phyloP scores from a whole-genome alignment of 2,329 filamentous ascomycete genomes.

The Aspergillus carbonarius region DNA sequence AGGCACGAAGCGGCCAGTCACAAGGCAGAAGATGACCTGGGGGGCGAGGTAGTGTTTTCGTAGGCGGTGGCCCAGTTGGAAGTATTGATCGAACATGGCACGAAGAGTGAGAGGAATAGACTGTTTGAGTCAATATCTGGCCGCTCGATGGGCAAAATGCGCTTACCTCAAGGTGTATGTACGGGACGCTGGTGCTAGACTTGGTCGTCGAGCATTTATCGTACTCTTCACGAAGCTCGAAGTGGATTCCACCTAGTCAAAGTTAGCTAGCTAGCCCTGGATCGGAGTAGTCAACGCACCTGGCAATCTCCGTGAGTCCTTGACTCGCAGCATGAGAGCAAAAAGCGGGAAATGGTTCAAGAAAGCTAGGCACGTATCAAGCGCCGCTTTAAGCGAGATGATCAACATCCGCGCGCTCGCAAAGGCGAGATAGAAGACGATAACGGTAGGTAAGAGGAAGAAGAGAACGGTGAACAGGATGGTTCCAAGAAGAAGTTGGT shows the following conservation, averaged over 20 bases:
- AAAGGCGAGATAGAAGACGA: slow-evolving; percentile 97
- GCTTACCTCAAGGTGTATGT: slow-evolving; percentile 79
- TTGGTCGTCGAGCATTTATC: slow-evolving; percentile 40
- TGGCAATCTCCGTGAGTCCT: slow-evolving; percentile 85
- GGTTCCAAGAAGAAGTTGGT: slow-evolving; percentile 92
- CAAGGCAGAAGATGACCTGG: slow-evolving; percentile 79
- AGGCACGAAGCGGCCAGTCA: slow-evolving; percentile 89
- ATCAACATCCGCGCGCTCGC: slow-evolving; percentile 92
- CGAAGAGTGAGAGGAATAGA: slow-evolving; percentile 84
- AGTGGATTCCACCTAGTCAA: slow-evolving; percentile 71
- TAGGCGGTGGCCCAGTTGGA: slow-evolving; percentile 87
- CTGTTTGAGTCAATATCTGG: slow-evolving; percentile 43
- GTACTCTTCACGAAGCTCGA: slow-evolving; percentile 78
- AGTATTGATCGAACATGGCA: slow-evolving; percentile 98
- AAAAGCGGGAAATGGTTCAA: slow-evolving; percentile 98
- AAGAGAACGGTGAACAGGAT: slow-evolving; percentile 95
- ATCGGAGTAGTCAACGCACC: slow-evolving; percentile 50
- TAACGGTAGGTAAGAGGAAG: slow-evolving; percentile 89
- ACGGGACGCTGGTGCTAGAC: slow-evolving; percentile 64
- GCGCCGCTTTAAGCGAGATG: slow-evolving; percentile 83
- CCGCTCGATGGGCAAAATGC: background rate
- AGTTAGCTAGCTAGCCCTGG: slow-evolving; percentile 8
- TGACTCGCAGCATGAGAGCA: slow-evolving; percentile 90
- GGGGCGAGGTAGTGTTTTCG: slow-evolving; percentile 94
- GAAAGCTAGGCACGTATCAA: slow-evolving; percentile 90